Conservation (phyloP, 2,329 filamentous ascomycete genomes). For the Pseudocercospora fuligena region DNA sequence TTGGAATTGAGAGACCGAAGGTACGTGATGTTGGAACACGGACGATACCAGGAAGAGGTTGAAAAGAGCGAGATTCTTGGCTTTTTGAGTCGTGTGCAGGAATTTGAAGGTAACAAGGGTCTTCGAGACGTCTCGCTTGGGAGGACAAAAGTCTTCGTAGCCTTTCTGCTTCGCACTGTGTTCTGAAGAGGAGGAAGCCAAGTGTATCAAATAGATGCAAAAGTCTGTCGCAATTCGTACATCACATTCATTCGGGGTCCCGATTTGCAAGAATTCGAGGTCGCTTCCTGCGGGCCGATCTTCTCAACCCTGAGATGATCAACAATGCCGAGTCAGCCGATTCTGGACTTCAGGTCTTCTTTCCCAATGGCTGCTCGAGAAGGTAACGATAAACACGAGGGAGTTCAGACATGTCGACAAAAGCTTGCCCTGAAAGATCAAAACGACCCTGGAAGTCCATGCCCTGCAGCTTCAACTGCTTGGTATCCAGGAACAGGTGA, state of each 20-base stretch:
- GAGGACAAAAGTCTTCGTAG: not conserved
- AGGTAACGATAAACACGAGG: not conserved
- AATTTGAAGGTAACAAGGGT: not conserved
- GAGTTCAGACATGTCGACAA: not conserved
- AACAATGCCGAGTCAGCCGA: constrained; percentile 8
- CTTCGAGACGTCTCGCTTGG: too few relatives aligned
- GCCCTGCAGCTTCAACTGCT: not conserved
- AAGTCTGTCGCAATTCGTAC: not conserved
- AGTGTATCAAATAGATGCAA: not conserved
- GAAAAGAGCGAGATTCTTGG: not conserved
- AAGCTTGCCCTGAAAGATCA: constrained; percentile 2
- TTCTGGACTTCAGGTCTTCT: not conserved
- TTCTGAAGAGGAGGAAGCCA: too few relatives aligned
- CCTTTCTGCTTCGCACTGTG: not conserved
- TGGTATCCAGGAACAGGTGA: not conserved
- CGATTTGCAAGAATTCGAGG: not conserved
- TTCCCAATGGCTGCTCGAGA: not conserved
- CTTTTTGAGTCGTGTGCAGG: not conserved
- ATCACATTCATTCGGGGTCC: not conserved
- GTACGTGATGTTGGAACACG: not conserved
- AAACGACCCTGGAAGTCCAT: not conserved
- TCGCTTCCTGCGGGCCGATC: not conserved
- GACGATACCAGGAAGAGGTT: not conserved
- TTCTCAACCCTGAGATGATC: not conserved
- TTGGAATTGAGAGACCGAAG: not conserved